Evolutionary conservation across 2,329 filamentous ascomycete genomes (phyloP).

Genomic region (Dothistroma pini): DNA sequence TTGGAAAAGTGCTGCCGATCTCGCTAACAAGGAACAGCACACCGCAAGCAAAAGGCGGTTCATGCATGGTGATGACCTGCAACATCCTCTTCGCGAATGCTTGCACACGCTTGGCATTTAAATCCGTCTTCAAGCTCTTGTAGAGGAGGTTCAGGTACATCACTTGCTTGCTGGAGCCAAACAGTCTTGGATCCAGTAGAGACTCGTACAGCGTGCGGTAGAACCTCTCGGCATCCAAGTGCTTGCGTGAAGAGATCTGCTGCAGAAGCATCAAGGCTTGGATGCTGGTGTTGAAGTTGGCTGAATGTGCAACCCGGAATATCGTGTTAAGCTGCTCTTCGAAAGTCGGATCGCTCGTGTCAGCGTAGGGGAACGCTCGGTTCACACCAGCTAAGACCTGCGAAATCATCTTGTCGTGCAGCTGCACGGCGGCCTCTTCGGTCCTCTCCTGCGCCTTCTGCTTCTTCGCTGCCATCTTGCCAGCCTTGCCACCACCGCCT

Average conservation of each 20-base stretch:
- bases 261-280: constrained; percentile 94
- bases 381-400: constrained; percentile 92
- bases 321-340: constrained; percentile 89
- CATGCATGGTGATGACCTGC: constrained; percentile 81
- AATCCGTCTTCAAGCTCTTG: constrained; percentile 79
- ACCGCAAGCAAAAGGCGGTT: constrained; percentile 88
- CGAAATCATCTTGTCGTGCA: constrained; percentile 86
- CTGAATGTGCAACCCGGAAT: constrained; percentile 93
- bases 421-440: constrained; percentile 51
- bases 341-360: constrained; percentile 72
- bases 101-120: constrained; percentile 88
- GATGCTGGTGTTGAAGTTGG: constrained; percentile 98
- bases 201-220: constrained; percentile 96
- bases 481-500: constrained; percentile 52
- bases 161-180: constrained; percentile 89
- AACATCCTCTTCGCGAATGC: constrained; percentile 93
- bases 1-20: constrained; percentile 73
- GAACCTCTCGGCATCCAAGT: constrained; percentile 82
- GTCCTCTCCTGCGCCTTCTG: constrained; percentile 39
- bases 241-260: constrained; percentile 77
- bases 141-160: constrained; percentile 92
- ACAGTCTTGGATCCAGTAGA: constrained; percentile 80
- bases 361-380: constrained; percentile 88
- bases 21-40: constrained; percentile 87
- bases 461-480: constrained; percentile 52